Evolutionary conservation across 83 land plant genomes (phyloP), one percentile per base, ranked within the genome.

Genomic region (Isoetes engelmannii): DNA sequence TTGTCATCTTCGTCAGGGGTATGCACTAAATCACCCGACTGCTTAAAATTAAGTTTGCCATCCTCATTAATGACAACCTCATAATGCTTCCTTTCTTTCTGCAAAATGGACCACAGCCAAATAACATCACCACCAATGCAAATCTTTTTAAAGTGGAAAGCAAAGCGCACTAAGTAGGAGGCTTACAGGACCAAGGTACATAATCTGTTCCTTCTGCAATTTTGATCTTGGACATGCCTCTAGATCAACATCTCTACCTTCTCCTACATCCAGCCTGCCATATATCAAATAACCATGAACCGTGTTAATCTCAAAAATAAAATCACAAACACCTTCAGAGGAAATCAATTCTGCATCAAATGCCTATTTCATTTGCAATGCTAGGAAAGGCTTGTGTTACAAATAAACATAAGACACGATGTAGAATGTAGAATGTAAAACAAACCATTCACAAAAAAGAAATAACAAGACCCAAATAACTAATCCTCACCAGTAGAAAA

Each of bases 221-320:
- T 85, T 95, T 56, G 78, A 65, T 62, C 94, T 78, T 45, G 85
- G 78, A 71, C 97, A 94, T 63, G 69, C 73, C 0, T 83, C 84
- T 21, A 88, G 79, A 68, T 84, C 86, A 10, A 92, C 80, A 43
- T 88, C 89, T 66, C 71, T 86, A 44, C 99, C 99, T 65, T 85
- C 89, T 41, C 99, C 99, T n/a, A 90, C 83, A 81, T 95, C 97
- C 57, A 95, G 74, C 99, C 98, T 93, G 87, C 62, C 82, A 54
- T 28, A 28, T 28, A 28, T 28, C 37, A 28, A 28, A 28, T 28
- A 28, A 28, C 37, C 37, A 28, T 28, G 37, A 28, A 28, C 1
- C 37, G 37, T 28, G 37, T 28, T 28, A 28, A 28, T 28, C 37
- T 28, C 37, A 28, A 28, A 28, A 28, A 28, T 28, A 2, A 28